A percentile compares a stretch with the other conserved stretches of the same genome.
Conservation (phyloP, 2,329 filamentous ascomycete species). For the Botrytis aclada region DNA sequence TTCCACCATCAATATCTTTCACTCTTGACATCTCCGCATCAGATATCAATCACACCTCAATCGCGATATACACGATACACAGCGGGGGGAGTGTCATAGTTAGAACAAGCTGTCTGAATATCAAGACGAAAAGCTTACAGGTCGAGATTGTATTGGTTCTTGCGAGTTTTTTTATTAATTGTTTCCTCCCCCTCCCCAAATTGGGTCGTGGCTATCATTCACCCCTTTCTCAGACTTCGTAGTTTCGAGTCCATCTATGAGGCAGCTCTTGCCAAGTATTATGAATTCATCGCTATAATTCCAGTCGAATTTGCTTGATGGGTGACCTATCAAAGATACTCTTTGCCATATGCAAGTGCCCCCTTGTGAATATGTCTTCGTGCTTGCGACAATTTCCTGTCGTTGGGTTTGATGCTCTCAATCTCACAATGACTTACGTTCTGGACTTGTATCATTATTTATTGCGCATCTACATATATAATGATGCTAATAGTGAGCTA, state of each 20-base stretch:
- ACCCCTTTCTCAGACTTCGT: neutral
- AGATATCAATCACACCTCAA: neutral
- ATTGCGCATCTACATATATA: neutral
- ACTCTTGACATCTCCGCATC: neutral
- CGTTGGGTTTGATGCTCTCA: neutral
- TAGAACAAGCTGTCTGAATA: neutral
- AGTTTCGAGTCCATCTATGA: neutral
- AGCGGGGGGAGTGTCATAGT: neutral
- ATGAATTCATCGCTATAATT: neutral
- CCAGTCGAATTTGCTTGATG: neutral
- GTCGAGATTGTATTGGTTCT: neutral
- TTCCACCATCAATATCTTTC: neutral
- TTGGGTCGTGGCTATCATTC: neutral
- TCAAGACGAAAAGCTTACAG: neutral
- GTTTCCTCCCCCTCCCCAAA: neutral
- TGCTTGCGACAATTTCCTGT: neutral
- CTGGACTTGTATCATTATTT: neutral
- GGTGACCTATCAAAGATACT: neutral
- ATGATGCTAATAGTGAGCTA: neutral
- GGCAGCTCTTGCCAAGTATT: neutral
- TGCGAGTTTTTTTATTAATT: too few species aligned
- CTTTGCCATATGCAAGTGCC: neutral
- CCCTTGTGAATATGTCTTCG: neutral
- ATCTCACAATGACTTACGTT: neutral
- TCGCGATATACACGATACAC: neutral